Percentiles rank a stretch among this genome's conserved stretches.
Conservation (phyloP, 1,139 yeast species). For the Scheffersomyces cryptocercus region DNA sequence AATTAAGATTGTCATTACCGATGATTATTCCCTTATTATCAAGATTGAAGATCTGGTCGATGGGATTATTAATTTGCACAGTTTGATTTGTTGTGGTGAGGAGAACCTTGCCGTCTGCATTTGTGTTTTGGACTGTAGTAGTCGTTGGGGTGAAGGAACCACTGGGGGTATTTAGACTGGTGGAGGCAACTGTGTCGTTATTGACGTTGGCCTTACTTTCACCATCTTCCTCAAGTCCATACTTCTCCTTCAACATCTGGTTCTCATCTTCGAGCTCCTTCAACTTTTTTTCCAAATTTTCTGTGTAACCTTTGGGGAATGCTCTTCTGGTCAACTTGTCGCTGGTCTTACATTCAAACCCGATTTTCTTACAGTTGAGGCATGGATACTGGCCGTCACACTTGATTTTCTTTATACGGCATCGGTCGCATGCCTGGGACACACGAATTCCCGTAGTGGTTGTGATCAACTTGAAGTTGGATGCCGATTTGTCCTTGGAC, state of each 20-base stretch:
- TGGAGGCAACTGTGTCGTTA: not conserved
- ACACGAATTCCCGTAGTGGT: constrained; percentile 50
- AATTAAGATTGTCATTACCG: constrained; percentile 51
- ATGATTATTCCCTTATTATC: constrained; percentile 48
- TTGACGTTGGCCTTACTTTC: not conserved
- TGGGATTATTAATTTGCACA: constrained; percentile 45
- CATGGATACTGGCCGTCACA: constrained; percentile 78
- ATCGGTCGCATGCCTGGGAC: constrained; percentile 80
- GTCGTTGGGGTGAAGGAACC: not conserved
- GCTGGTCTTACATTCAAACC: constrained; percentile 67
- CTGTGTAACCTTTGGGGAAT: constrained; percentile 63
- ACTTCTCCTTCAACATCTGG: constrained; percentile 29
- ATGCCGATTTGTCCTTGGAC: constrained; percentile 11
- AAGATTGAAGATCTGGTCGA: constrained; percentile 50
- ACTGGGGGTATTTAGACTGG: not conserved
- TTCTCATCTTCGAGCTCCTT: constrained; percentile 63
- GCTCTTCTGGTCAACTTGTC: constrained; percentile 70
- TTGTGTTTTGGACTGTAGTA: not conserved
- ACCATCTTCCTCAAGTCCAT: constrained; percentile 6
- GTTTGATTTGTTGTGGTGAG: constrained; percentile 13
- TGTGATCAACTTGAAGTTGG: constrained; percentile 40
- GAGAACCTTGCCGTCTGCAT: constrained; percentile 5
- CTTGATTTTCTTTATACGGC: constrained; percentile 72
- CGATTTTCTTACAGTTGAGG: constrained; percentile 62
- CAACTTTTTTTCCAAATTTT: constrained; percentile 64